Base-by-base conservation (phyloP, 257 asterid genomes). In the Nicotiana noctiflora region DNA sequence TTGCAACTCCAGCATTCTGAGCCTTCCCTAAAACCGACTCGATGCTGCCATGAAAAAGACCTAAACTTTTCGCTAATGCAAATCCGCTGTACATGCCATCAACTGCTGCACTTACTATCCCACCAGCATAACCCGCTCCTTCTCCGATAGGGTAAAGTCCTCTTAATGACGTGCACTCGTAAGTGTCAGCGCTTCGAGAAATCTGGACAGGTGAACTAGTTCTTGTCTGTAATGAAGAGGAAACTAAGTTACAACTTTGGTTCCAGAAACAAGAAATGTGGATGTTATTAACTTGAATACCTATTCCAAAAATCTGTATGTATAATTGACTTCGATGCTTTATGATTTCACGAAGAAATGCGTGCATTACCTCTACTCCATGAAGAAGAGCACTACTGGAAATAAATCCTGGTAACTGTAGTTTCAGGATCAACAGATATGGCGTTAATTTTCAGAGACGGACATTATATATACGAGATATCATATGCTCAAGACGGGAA, bases 111-210 rank as follows among this genome's bases (percentile, higher is more conserved):
- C 98, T 93, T 75, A 94, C 93, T 55, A 93, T 95, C 34, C 99
- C 99, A 59, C 99, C 97, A 7, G 98, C 99, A 83, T 91, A 95
- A 4, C 99, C 97, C 0, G 98, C 98, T 11, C 98, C 97, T 89
- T 95, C 99, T 12, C 99, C 98, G 13, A 95, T 86, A 0, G 99
- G 99, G 82, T 93, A 93, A 7, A 95, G 93, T 87, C 97, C 99
- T 82, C 86, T 89, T 52, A 91, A 8, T 0, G 96, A 92, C 19
- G 93, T 92, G 87, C 98, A 89, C 89, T 93, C 98, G 80, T 91
- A 90, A 0, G 94, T 93, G 51, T 89, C 92, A 51, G 85, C 57
- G 65, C 86, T 86, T 44, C 97, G 92, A 3, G 89, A 89, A 53
- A 95, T 91, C 86, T 92, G 96, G 84, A 95, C 81, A 3, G 98